Percentiles rank a stretch among this genome's conserved stretches.
Conservation (phyloP, 2,329 filamentous ascomycete genomes). For the Penicillium griseofulvum region DNA sequence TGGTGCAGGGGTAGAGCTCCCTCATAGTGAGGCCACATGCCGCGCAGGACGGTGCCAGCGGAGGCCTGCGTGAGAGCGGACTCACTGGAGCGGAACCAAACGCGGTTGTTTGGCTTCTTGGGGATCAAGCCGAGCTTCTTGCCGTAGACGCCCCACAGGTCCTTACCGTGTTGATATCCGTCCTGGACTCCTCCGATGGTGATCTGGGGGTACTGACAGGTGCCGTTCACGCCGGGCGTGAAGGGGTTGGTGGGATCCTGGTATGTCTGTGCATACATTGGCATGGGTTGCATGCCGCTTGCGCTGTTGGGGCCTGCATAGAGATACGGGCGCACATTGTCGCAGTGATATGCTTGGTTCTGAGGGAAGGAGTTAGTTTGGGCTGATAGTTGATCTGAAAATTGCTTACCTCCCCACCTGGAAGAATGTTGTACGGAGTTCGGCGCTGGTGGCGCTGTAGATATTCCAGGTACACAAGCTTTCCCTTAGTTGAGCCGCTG, state of each 20-base stretch:
- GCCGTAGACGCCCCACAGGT: constrained; percentile 35
- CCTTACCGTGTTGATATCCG: constrained; percentile 38
- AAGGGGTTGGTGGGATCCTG: constrained; percentile 38
- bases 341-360: constrained; percentile 41
- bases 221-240: constrained; percentile 30
- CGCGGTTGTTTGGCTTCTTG: constrained; percentile 22
- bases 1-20: constrained; percentile 39
- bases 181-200: constrained; percentile 41
- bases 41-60: constrained; percentile 40
- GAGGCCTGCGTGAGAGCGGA: constrained; percentile 38
- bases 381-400: neutral
- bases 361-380: constrained; percentile 10
- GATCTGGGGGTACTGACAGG: constrained; percentile 42
- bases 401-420: constrained; percentile 35
- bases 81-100: constrained; percentile 40
- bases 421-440: constrained; percentile 41
- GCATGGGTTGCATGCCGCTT: constrained; percentile 21
- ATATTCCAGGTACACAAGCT: constrained; percentile 41
- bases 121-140: constrained; percentile 34
- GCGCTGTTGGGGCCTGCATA: constrained; percentile 29
- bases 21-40: constrained; percentile 35
- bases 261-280: constrained; percentile 39
- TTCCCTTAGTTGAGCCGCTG: constrained; percentile 27
- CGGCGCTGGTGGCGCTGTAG: constrained; percentile 41
- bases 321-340: constrained; percentile 37